A percentile compares a stretch with the other conserved stretches of the same genome.
Conservation (phyloP, 768 basidiomycete genomes). For the Suillus clintonianus region DNA sequence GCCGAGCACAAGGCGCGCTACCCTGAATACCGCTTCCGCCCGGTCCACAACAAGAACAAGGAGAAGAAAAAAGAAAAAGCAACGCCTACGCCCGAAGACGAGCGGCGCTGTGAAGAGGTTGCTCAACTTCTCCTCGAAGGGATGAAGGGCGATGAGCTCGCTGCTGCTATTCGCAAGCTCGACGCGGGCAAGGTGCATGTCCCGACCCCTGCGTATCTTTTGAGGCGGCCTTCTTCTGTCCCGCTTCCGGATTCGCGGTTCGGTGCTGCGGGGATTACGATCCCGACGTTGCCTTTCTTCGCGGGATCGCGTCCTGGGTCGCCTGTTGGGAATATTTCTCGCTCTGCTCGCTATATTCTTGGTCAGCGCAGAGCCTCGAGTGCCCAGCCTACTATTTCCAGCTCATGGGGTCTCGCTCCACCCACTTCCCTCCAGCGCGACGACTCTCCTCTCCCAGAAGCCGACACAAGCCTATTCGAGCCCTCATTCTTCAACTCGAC, state of each 20-base stretch:
- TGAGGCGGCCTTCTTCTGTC: constrained; percentile 63
- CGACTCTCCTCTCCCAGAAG: constrained; percentile 49
- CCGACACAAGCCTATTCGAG: constrained; percentile 50
- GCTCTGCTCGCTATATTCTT: constrained; percentile 40
- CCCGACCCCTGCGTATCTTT: constrained; percentile 32
- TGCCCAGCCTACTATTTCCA: constrained; percentile 39
- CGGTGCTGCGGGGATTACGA: constrained; percentile 36
- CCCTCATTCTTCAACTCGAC: constrained; percentile 36
- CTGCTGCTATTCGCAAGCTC: constrained; percentile 56
- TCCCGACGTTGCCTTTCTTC: constrained; percentile 45
- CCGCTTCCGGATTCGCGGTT: constrained; percentile 50
- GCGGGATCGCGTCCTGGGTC: constrained; percentile 44
- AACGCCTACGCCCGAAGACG: constrained; percentile 22
- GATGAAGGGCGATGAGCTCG: constrained; percentile 70
- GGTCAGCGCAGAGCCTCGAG: constrained; percentile 54
- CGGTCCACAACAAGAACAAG: constrained; percentile 49
- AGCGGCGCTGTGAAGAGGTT: constrained; percentile 49
- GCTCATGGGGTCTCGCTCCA: constrained; percentile 24
- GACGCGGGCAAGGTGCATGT: constrained; percentile 34
- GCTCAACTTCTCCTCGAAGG: constrained; percentile 66
- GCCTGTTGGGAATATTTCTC: constrained; percentile 47
- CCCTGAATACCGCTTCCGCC: constrained; percentile 60
- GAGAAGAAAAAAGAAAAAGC: constrained; percentile 39
- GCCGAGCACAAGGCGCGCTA: constrained; percentile 69
- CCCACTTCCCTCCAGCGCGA: constrained; percentile 41